These are phyloP conservation scores for Clohesyomyces aquaticus DNA, from an alignment of 495 filamentous ascomycete genomes.

Conservation along the genomic window DNA sequence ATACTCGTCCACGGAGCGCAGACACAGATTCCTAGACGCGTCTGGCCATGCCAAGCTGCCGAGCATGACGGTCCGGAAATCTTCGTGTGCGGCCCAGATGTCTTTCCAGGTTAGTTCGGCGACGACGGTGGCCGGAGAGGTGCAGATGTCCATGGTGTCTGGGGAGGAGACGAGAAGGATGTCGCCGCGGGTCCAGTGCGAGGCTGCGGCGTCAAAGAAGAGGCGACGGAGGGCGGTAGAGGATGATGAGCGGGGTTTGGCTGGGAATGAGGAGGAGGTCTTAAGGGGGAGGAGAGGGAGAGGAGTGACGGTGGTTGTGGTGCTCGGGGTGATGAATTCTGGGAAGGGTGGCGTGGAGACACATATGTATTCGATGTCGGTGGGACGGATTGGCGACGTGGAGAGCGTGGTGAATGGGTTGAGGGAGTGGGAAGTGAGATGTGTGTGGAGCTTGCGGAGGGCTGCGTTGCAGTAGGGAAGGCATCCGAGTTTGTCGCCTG, in stretches of 20 bases:
- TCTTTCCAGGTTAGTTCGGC: not conserved
- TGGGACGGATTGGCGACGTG: not conserved
- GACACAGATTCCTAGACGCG: not conserved
- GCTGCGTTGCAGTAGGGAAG: not conserved
- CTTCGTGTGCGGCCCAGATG: not conserved
- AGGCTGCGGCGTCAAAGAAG: conserved; percentile 6
- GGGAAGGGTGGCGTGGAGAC: not conserved
- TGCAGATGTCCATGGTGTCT: not conserved
- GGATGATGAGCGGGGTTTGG: too few relatives aligned
- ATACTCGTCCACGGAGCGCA: not conserved
- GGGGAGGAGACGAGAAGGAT: not conserved
- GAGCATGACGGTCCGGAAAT: not conserved
- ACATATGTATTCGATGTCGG: conserved; percentile 7
- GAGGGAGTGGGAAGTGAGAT: not conserved
- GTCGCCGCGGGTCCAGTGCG: conserved; percentile 9
- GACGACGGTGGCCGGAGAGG: too few relatives aligned
- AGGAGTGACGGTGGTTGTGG: too few relatives aligned
- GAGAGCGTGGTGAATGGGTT: not conserved
- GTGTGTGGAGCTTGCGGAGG: not conserved
- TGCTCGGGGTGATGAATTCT: too few relatives aligned
- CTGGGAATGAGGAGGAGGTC: too few relatives aligned
- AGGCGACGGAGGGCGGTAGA: conserved; percentile 1
- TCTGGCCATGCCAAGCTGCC: not conserved
- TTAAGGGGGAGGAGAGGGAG: not conserved
- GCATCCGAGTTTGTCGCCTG: not conserved